Evolutionary conservation across 2,329 filamentous ascomycete species (phyloP).

Genomic region (Xylaria sp.): DNA sequence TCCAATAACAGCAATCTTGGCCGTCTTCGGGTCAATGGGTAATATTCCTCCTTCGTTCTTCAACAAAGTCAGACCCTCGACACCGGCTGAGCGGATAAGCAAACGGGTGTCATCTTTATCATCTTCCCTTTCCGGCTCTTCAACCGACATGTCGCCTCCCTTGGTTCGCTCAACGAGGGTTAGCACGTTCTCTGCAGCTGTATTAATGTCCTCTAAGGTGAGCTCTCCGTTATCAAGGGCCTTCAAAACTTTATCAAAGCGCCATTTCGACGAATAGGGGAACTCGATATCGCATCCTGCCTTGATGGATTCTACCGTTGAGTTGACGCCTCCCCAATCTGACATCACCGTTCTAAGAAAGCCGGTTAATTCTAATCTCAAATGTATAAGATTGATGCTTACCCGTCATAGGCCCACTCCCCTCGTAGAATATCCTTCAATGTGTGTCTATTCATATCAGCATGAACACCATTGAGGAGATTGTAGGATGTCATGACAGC

Average conservation of each 20-base stretch:
- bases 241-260: constrained; percentile 65
- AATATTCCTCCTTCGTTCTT: constrained; percentile 71
- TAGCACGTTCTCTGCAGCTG: constrained; percentile 68
- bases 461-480: constrained; percentile 70
- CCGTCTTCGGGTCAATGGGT: constrained; percentile 64
- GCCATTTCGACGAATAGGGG: constrained; percentile 65
- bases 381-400: constrained; percentile 38
- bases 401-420: constrained; percentile 72
- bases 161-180: constrained; percentile 70
- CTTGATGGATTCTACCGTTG: constrained; percentile 63
- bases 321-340: constrained; percentile 69
- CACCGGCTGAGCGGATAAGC: constrained; percentile 69
- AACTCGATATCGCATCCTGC: constrained; percentile 69
- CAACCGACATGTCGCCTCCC: constrained; percentile 66
- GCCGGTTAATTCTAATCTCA: constrained; percentile 36
- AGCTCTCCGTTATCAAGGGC: constrained; percentile 62
- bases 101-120: constrained; percentile 66
- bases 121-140: constrained; percentile 67
- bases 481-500: constrained; percentile 77
- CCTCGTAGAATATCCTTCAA: constrained; percentile 67
- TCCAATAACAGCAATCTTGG: constrained; percentile 72
- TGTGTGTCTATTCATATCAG: constrained; percentile 65
- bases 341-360: constrained; percentile 62
- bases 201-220: constrained; percentile 61
- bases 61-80: constrained; percentile 70